Percentiles rank a stretch among this genome's conserved stretches.
Evolutionary conservation across 139 green algal genomes (phyloP).

Genomic region (Chlorella sp.): DNA sequence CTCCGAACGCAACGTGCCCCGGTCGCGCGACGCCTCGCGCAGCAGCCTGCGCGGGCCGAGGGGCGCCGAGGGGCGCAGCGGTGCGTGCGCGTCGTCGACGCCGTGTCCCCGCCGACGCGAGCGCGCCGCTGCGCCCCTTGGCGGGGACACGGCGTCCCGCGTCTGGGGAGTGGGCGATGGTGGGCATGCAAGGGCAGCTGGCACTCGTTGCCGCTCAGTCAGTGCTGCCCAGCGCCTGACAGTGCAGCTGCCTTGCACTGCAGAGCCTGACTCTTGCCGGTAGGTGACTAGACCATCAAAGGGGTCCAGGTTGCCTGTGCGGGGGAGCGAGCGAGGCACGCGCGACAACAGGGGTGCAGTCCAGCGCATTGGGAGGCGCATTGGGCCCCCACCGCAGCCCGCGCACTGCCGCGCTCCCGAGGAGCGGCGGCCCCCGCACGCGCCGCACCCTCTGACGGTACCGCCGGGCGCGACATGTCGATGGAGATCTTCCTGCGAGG

Average conservation of each 20-base stretch:
- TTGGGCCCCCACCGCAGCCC: too few species aligned
- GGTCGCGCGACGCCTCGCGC: background rate
- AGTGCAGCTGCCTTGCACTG: too few species aligned
- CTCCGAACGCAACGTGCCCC: slow-evolving; percentile 13
- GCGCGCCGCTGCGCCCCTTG: background rate
- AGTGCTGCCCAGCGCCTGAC: too few species aligned
- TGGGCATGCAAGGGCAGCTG: background rate
- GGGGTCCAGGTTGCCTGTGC: slow-evolving; percentile 54
- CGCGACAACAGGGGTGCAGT: too few species aligned
- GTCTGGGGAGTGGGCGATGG: background rate
- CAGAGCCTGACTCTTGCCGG: slow-evolving; percentile 5
- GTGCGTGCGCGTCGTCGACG: background rate
- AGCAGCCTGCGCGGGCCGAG: background rate
- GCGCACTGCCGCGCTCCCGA: too few species aligned
- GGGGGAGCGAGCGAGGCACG: too few species aligned
- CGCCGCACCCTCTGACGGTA: slow-evolving; percentile 11
- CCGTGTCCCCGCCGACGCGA: background rate
- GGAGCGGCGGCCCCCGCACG: too few species aligned
- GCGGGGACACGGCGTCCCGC: background rate
- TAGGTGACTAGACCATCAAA: slow-evolving; percentile 57
- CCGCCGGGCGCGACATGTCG: slow-evolving; percentile 38
- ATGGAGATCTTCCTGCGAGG: slow-evolving; percentile 39
- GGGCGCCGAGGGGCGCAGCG: background rate
- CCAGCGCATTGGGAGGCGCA: too few species aligned
- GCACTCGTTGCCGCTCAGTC: background rate